Evolutionary conservation across 352 stramenopile species (phyloP).

Genomic region (Globisporangium recalcitrans): DNA sequence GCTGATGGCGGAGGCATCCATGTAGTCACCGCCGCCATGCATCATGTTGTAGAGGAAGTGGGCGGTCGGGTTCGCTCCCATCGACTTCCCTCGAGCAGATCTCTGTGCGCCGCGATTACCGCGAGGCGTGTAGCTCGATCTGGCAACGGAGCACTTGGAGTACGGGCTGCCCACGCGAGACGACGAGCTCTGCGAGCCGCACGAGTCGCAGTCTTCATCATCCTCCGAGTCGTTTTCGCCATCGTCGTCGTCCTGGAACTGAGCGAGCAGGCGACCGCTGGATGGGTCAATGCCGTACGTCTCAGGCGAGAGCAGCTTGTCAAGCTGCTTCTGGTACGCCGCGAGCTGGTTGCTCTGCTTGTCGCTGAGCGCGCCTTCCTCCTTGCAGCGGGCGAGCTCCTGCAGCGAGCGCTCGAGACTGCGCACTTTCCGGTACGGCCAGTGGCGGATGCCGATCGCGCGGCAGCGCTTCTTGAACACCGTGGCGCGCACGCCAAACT

Average conservation of each 20-base stretch:
- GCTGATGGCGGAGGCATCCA: not conserved
- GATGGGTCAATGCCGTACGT: constrained; percentile 35
- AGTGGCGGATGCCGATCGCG: constrained; percentile 67
- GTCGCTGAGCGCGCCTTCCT: constrained; percentile 44
- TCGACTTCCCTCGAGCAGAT: constrained; percentile 1
- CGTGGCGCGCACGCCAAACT: constrained; percentile 70
- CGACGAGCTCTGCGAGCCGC: constrained; percentile 12
- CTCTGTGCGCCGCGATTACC: not conserved
- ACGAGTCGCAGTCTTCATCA: constrained; percentile 13
- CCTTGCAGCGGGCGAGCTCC: constrained; percentile 53
- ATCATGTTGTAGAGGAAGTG: constrained; percentile 17
- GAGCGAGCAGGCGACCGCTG: constrained; percentile 11
- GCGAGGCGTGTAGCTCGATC: constrained; percentile 6
- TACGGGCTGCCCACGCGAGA: constrained; percentile 9
- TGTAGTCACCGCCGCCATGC: constrained; percentile 8
- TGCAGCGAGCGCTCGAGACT: constrained; percentile 63
- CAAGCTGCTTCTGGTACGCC: constrained; percentile 59
- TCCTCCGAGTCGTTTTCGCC: constrained; percentile 9
- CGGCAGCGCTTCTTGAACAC: constrained; percentile 75
- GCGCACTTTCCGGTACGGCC: constrained; percentile 67
- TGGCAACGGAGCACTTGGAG: not conserved
- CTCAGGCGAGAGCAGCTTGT: constrained; percentile 57
- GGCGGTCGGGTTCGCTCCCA: not conserved
- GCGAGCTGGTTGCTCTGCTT: constrained; percentile 57
- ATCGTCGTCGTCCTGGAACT: constrained; percentile 12